phyloP scores from a whole-genome alignment of 345 rosid genomes.

The Leavenworthia alabamica region DNA sequence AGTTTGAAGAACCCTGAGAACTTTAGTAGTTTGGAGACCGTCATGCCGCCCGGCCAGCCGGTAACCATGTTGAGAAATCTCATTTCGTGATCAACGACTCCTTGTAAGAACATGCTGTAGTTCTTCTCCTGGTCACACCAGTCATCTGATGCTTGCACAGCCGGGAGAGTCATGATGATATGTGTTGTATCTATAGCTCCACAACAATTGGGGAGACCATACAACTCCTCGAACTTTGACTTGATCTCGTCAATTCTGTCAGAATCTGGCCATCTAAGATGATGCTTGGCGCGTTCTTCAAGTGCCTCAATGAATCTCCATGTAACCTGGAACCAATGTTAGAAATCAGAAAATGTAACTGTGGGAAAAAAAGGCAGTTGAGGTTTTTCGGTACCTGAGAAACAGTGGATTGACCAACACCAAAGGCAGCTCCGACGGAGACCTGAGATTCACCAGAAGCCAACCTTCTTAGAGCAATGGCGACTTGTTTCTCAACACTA shows the following conservation, averaged over 20 bases:
- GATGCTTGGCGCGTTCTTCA: constrained; percentile 85
- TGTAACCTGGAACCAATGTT: constrained; percentile 39
- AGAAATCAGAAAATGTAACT: background rate
- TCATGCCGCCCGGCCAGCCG: constrained; percentile 95
- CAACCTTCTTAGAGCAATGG: constrained; percentile 75
- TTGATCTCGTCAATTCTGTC: constrained; percentile 58
- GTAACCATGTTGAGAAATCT: constrained; percentile 90
- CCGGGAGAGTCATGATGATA: constrained; percentile 85
- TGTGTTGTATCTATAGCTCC: constrained; percentile 87
- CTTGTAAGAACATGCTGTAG: constrained; percentile 85
- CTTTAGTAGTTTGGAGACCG: constrained; percentile 51
- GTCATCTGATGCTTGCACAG: constrained; percentile 90
- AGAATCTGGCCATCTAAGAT: constrained; percentile 79
- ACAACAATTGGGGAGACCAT: constrained; percentile 83
- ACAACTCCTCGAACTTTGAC: constrained; percentile 49
- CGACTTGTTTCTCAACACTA: constrained; percentile 95
- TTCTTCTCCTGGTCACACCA: constrained; percentile 92
- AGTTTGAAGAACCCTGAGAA: constrained; percentile 75
- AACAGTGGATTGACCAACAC: constrained; percentile 95
- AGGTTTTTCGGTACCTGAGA: constrained; percentile 41
- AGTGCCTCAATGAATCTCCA: constrained; percentile 97
- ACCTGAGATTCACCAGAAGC: constrained; percentile 98
- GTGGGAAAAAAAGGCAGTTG: background rate
- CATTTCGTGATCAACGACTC: constrained; percentile 81
- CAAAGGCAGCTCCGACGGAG: constrained; percentile 81